These are phyloP conservation scores for Pontederia crassipes DNA, from an alignment of 176 grass and related monocot species.

Conservation along the genomic window DNA sequence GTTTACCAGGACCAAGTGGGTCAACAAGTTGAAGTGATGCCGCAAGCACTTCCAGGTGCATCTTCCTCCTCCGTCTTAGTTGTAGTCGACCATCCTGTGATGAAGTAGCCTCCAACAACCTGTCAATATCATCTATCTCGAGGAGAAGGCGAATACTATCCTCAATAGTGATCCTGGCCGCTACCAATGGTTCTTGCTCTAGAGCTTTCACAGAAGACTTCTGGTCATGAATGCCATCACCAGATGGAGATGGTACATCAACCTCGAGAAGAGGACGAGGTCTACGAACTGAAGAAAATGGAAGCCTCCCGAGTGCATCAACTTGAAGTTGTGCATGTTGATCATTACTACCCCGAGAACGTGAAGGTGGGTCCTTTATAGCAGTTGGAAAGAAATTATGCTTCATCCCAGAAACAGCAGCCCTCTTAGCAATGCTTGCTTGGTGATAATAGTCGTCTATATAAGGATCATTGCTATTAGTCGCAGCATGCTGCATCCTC, in stretches of 20 bases:
- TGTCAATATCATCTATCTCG: constrained; percentile 92
- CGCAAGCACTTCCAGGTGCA: constrained; percentile 89
- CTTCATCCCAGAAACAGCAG: constrained; percentile 38
- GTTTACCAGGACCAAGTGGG: constrained; percentile 58
- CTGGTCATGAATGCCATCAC: constrained; percentile 50
- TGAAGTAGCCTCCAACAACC: constrained; percentile 59
- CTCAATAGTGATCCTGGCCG: constrained; percentile 84
- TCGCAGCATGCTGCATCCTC: constrained; percentile 86
- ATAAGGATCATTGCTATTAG: constrained; percentile 90
- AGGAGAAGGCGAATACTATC: constrained; percentile 77
- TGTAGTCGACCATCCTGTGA: constrained; percentile 82
- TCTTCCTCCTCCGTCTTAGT: constrained; percentile 56
- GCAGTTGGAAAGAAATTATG: constrained; percentile 50
- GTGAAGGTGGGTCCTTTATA: constrained; percentile 76
- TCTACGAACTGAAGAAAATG: constrained; percentile 83
- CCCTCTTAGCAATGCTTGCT: constrained; percentile 86
- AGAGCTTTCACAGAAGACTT: constrained; percentile 57
- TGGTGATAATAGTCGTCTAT: constrained; percentile 96
- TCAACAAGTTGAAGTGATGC: constrained; percentile 84
- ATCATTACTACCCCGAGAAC: constrained; percentile 59
- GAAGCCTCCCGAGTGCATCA: constrained; percentile 62
- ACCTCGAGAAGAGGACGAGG: constrained; percentile 77
- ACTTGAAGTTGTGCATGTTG: constrained; percentile 78
- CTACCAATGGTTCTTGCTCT: constrained; percentile 83
- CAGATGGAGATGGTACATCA: constrained; percentile 39